Conservation (phyloP, 352 stramenopile species). For the Phytopythium aichiense region DNA sequence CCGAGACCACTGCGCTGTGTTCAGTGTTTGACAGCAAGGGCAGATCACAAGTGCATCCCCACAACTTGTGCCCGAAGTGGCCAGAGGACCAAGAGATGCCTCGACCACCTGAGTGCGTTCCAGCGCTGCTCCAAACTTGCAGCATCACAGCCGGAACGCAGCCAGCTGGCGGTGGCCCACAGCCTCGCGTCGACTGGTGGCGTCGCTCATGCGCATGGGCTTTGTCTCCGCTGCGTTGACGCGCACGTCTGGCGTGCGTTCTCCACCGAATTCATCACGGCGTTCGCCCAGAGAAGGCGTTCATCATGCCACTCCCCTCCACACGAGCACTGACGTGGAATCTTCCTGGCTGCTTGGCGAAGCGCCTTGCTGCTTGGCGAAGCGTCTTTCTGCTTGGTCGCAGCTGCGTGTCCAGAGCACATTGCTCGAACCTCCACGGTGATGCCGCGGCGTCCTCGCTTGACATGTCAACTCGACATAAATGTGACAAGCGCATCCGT, state of each 20-base stretch:
- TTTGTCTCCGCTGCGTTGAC: background rate
- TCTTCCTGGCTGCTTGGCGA: background rate
- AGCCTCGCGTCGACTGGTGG: too few relatives aligned
- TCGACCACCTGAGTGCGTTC: too few relatives aligned
- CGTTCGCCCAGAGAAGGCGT: background rate
- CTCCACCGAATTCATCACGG: background rate
- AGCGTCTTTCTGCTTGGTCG: background rate
- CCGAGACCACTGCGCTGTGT: too few relatives aligned
- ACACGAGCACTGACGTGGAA: background rate
- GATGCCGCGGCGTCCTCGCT: background rate
- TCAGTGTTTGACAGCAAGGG: too few relatives aligned
- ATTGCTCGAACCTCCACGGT: background rate
- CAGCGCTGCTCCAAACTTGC: too few relatives aligned
- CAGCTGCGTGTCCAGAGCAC: background rate
- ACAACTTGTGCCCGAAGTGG: too few relatives aligned
- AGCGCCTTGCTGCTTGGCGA: background rate
- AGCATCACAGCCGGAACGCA: too few relatives aligned
- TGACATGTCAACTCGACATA: background rate
- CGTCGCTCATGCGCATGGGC: too few relatives aligned
- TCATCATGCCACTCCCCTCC: background rate
- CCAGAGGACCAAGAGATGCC: too few relatives aligned
- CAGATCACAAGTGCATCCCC: too few relatives aligned
- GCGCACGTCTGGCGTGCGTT: background rate
- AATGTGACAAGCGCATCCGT: slow-evolving; percentile 7
- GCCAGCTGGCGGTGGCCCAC: too few relatives aligned